Conservation (phyloP, 805 yeast species). For the Schizosaccharomyces octosporus region DNA sequence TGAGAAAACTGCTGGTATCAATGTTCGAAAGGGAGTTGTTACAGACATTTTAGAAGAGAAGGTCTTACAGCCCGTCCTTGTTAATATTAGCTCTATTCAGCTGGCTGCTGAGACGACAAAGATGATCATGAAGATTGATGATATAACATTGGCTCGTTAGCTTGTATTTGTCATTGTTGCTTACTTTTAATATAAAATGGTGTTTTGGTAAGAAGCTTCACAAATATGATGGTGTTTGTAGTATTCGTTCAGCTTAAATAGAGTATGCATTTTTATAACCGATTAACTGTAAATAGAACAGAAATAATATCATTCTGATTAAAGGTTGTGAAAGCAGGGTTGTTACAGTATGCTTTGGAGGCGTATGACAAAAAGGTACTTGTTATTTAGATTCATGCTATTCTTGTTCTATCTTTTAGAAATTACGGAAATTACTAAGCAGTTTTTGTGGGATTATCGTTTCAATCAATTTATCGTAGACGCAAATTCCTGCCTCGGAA, state of each 20-base stretch:
- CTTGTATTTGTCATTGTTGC: conserved; percentile 8
- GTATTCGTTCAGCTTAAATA: no score
- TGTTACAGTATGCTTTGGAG: no score
- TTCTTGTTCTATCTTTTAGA: no score
- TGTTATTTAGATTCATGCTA: no score
- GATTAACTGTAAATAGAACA: no score
- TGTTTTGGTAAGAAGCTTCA: not conserved
- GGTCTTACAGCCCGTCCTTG: conserved; percentile 87
- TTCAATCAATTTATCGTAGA: not conserved
- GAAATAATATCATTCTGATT: no score
- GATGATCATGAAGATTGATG: conserved; percentile 87
- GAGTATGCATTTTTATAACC: no score
- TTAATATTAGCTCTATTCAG: conserved; percentile 77
- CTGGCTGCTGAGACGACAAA: conserved; percentile 92
- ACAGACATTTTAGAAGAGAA: conserved; percentile 79
- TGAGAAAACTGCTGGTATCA: conserved; percentile 80
- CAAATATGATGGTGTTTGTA: not conserved
- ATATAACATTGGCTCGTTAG: conserved; percentile 74
- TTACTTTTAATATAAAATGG: conserved; percentile 10
- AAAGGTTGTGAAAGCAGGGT: no score
- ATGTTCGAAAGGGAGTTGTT: conserved; percentile 82
- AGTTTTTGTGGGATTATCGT: no score
- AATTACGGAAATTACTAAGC: no score
- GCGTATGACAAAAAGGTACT: no score
- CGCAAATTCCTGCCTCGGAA: not conserved